Base-by-base conservation (phyloP, 306 rosid species). In the Cicer pinnatifidum region DNA sequence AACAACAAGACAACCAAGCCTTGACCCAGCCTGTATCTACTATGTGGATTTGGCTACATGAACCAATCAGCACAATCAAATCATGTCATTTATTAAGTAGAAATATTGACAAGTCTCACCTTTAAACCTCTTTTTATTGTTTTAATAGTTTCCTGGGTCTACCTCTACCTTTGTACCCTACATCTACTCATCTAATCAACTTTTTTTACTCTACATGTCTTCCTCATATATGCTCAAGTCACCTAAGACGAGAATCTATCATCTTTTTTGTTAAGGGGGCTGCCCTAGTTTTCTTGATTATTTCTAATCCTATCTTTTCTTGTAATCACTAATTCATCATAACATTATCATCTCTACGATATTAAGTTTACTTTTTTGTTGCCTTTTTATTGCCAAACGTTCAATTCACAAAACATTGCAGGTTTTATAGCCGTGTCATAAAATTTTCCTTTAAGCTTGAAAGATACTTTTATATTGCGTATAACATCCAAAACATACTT, bases 1-100 rank as follows among this genome's bases (percentile, higher is more conserved):
- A 47, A 47, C 52, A 11, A 67, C 58, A 57, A 19, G n/a, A 50
- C 56, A 47, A 47, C 52, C 52, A 47, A 47, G 52, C 5, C 16
- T 47, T 47, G 12, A 10, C 6, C 52, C 52, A 47, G 35, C 35
- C 35, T 28, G 3, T 28, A 28, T 28, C 35, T 28, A 28, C 52
- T 10, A 47, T 12, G 52, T 47, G 52, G 5, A 16, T 4, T 47
- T 47, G 52, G 52, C n/a, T 47, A 47, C 52, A 47, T 11, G n/a
- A 11, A 47, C 13, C 52, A 47, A 47, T 11, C 7, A 1, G 12
- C 52, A 11, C 1, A 4, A 47, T 47, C 12, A 47, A 47, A 47
- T 47, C 5, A 3, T 12, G 52, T 11, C n/a, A 47, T 11, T n/a
- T 47, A 11, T 11, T 11, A 47, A 16, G 52, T 47, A 5, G 6